These are phyloP conservation scores for Rauvolfia tetraphylla DNA, from an alignment of 257 asterid species.

Conservation along the genomic window DNA sequence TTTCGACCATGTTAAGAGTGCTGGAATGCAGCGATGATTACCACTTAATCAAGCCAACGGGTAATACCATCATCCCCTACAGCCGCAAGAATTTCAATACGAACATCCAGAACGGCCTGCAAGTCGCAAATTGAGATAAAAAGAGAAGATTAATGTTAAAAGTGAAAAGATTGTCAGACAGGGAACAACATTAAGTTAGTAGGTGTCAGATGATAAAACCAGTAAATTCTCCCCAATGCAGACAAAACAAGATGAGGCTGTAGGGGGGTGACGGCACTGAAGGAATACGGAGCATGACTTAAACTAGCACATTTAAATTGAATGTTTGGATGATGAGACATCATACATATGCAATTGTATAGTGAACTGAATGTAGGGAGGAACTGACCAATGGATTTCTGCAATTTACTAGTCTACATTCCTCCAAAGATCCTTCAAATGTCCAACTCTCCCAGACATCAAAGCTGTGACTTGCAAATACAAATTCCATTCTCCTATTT, in stretches of 20 bases:
- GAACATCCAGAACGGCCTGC: slow-evolving; percentile 89
- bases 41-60: slow-evolving; percentile 87
- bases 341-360: not conserved
- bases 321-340: not conserved
- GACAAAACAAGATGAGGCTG: not conserved
- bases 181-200: no score
- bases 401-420: slow-evolving; percentile 95
- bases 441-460: slow-evolving; percentile 99
- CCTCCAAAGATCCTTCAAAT: slow-evolving; percentile 80
- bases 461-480: slow-evolving; percentile 93
- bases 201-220: not conserved
- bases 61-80: slow-evolving; percentile 93
- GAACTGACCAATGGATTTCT: slow-evolving; percentile 83
- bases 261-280: not conserved
- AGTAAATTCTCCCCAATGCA: not conserved
- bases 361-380: slow-evolving; percentile 8
- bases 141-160: not conserved
- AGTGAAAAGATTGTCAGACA: no score
- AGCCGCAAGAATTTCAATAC: slow-evolving; percentile 82
- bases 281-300: not conserved
- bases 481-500: slow-evolving; percentile 98
- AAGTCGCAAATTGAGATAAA: slow-evolving; percentile 3
- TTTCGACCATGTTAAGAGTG: slow-evolving; percentile 1
- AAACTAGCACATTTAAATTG: not conserved
- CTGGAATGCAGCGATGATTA: slow-evolving; percentile 1